A percentile compares a stretch with the other conserved stretches of the same genome.
phyloP scores from a whole-genome alignment of 2,329 filamentous ascomycete genomes.

The Arthrobotrys pseudoclavata region DNA sequence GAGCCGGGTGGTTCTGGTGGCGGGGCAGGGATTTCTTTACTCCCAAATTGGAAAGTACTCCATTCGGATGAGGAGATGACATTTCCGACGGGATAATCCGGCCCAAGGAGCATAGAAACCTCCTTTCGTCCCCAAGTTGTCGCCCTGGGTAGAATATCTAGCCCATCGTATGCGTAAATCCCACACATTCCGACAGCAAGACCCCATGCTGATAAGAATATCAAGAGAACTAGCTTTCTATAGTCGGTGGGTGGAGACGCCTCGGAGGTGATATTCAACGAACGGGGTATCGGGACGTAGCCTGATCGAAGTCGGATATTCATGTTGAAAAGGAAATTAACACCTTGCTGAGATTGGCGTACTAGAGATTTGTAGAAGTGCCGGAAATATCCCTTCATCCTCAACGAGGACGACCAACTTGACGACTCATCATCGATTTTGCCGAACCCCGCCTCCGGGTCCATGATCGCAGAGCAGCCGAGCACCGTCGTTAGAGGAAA shows the following conservation, averaged over 20 bases:
- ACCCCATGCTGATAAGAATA: constrained; percentile 5
- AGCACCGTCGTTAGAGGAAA: background rate
- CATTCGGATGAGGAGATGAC: constrained; percentile 39
- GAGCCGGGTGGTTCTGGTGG: constrained; percentile 37
- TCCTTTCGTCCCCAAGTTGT: constrained; percentile 27
- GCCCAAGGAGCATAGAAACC: constrained; percentile 21
- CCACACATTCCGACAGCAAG: constrained; percentile 10
- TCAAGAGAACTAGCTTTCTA: constrained; percentile 13
- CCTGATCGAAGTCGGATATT: constrained; percentile 5
- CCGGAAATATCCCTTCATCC: background rate
- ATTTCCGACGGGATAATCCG: constrained; percentile 25
- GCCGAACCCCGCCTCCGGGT: background rate
- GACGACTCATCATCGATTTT: constrained; percentile 11
- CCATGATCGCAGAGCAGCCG: background rate
- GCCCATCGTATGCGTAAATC: background rate
- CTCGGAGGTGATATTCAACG: constrained; percentile 7
- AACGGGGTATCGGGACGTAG: constrained; percentile 26
- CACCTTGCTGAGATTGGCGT: background rate
- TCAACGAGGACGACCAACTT: background rate
- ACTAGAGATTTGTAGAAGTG: background rate
- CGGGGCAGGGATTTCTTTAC: constrained; percentile 30
- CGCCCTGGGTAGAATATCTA: background rate
- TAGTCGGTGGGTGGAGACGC: background rate
- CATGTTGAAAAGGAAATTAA: background rate
- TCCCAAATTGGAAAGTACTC: constrained; percentile 46